Conservation (phyloP, 108 stramenopile genomes). For the Stephanodiscus triporus region DNA sequence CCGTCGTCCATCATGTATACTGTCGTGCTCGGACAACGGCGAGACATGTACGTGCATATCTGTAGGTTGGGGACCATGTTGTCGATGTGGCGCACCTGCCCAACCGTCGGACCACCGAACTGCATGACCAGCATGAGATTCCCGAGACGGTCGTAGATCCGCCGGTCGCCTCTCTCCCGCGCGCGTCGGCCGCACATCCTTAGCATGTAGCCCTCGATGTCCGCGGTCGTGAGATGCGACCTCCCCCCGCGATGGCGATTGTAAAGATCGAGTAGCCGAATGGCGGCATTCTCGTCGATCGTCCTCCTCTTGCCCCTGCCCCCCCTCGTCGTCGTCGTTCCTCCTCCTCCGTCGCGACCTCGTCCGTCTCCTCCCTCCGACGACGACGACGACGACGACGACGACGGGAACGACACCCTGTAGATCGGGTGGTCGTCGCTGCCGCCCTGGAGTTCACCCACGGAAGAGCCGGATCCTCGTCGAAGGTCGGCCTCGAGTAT, state of each 20-base stretch:
- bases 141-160: conserved; percentile 42
- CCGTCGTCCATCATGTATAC: conserved; percentile 55
- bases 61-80: conserved; percentile 66
- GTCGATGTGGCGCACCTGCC: conserved; percentile 74
- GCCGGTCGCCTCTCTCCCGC: conserved; percentile 6
- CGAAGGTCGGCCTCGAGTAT: conserved; percentile 56
- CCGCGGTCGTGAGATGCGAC: conserved; percentile 41
- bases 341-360: not conserved
- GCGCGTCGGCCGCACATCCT: conserved; percentile 55
- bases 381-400: not conserved
- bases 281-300: conserved; percentile 16
- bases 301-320: conserved; percentile 13
- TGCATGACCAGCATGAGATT: conserved; percentile 74
- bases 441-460: conserved; percentile 66
- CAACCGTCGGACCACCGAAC: conserved; percentile 54
- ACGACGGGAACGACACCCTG: conserved; percentile 42
- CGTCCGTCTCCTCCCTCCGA: too few species aligned
- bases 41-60: conserved; percentile 68
- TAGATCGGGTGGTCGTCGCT: conserved; percentile 57
- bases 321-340: not conserved
- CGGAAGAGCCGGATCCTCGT: conserved; percentile 32
- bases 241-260: conserved; percentile 27
- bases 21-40: conserved; percentile 61
- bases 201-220: conserved; percentile 62
- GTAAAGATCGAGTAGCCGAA: conserved; percentile 28